Evolutionary conservation across 768 basidiomycete genomes (phyloP).

Genomic region (Pulveroboletus ravenelii): DNA sequence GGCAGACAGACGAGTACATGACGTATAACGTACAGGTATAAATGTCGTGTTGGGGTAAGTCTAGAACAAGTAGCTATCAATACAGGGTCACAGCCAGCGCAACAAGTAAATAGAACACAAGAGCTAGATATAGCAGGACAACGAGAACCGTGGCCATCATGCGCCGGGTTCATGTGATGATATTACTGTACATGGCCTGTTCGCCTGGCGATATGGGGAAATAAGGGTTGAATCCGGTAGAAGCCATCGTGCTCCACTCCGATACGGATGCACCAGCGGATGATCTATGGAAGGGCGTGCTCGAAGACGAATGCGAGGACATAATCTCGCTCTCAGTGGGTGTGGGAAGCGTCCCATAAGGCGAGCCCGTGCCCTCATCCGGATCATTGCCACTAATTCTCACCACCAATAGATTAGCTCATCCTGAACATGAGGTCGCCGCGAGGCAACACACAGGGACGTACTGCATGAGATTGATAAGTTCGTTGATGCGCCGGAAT

Average conservation of each 20-base stretch:
- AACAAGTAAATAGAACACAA: conserved; percentile 26
- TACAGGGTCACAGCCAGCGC: conserved; percentile 32
- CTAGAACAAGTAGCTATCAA: conserved; percentile 26
- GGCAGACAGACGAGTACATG: conserved; percentile 28
- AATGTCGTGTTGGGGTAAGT: conserved; percentile 18
- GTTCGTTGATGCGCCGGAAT: conserved; percentile 55
- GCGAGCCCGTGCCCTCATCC: conserved; percentile 41
- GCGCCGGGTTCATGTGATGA: conserved; percentile 42
- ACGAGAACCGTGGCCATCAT: background rate
- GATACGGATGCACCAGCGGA: conserved; percentile 48
- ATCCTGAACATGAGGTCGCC: conserved; percentile 31
- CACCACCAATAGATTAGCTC: conserved; percentile 30
- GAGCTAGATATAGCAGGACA: conserved; percentile 6
- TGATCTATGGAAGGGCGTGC: conserved; percentile 38
- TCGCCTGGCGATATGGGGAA: conserved; percentile 57
- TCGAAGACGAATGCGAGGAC: conserved; percentile 44
- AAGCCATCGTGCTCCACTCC: conserved; percentile 56
- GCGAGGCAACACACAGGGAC: conserved; percentile 34
- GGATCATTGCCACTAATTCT: conserved; percentile 49
- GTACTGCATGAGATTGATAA: conserved; percentile 63
- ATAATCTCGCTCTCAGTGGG: conserved; percentile 59
- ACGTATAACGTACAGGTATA: conserved; percentile 30
- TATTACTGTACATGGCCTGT: conserved; percentile 52
- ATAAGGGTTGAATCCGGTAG: conserved; percentile 62
- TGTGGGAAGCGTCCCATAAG: conserved; percentile 53